These are phyloP conservation scores for Flammula alnicola DNA, from an alignment of 1,284 basidiomycete species.

Conservation along the genomic window DNA sequence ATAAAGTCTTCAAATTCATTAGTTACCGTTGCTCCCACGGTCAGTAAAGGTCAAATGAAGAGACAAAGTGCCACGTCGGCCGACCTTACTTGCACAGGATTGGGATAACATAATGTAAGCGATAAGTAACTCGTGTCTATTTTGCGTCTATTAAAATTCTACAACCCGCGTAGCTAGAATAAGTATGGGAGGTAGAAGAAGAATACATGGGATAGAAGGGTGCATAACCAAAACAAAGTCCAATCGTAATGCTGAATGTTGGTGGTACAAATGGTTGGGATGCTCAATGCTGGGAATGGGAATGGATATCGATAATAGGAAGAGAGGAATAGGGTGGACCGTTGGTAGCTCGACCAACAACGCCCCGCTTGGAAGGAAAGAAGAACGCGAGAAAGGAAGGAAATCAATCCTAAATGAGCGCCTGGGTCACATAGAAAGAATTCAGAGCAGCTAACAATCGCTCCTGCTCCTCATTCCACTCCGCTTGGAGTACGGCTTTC, in stretches of 20 bases:
- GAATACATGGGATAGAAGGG: neutral
- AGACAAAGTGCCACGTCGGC: neutral
- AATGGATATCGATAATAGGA: no score
- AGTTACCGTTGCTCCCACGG: conserved; percentile 8
- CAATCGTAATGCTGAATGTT: conserved; percentile 9
- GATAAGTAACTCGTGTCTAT: no score
- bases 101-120: no score
- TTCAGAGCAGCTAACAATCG: conserved; percentile 54
- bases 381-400: neutral
- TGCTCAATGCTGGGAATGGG: no score
- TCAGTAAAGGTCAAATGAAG: conserved; percentile 5
- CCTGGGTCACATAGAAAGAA: conserved; percentile 55
- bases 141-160: no score
- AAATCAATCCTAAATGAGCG: conserved; percentile 41
- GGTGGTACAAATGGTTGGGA: conserved; percentile 12
- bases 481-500: conserved; percentile 54
- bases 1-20: neutral
- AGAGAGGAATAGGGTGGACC: no score
- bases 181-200: neutral
- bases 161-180: neutral
- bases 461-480: conserved; percentile 65
- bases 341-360: no score
- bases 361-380: conserved; percentile 2
- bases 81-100: neutral
- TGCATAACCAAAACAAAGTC: neutral